Evolutionary conservation across 768 basidiomycete genomes (phyloP), one percentile per base, ranked within the genome.

Genomic region (Agrocybe praecox): DNA sequence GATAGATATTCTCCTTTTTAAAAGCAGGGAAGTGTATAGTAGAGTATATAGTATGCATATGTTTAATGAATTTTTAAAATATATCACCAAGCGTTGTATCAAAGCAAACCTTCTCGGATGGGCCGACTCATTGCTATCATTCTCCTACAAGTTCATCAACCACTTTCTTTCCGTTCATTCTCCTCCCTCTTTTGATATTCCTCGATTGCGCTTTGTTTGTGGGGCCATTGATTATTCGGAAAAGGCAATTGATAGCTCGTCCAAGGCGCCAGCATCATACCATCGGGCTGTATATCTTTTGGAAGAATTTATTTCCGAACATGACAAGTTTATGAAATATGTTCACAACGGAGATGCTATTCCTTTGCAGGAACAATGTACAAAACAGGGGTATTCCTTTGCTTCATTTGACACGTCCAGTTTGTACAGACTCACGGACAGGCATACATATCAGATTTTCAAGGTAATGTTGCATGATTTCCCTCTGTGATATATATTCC

Each of bases 391-490:
- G 23, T 44, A n/a, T 52, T 52, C 9, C 51, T 44, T 33, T 36
- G 51, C 17, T 52, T 52, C 26, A 52, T 56, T 4, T 61, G 62
- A 18, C 61, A 65, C 56, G 56, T 65, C 12, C 60, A 62, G 32
- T 65, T 56, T 23, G 47, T 55, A 18, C 46, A 53, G 5, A 64
- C 59, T 0, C 32, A 56, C 15, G 57, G 52, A 3, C 29, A 22
- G 14, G 62, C 55, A 0, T 64, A 46, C 21, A 23, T 64, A 5
- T 64, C 62, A 7, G 55, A 58, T 40, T 56, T 62, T 34, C 61
- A 62, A 42, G 57, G 57, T 58, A 52, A 3, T 40, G 26, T 43
- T n/a, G 18, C 10, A 15, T 3, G 32, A 18, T 45, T 48, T 24
- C 21, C 15, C 33, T 12, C n/a, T n/a, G n/a, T n/a, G n/a, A n/a